A percentile compares a stretch with the other conserved stretches of the same genome.
These are phyloP conservation scores for Priceomyces fermenticarens DNA, from an alignment of 805 yeast genomes.

Conservation along the genomic window DNA sequence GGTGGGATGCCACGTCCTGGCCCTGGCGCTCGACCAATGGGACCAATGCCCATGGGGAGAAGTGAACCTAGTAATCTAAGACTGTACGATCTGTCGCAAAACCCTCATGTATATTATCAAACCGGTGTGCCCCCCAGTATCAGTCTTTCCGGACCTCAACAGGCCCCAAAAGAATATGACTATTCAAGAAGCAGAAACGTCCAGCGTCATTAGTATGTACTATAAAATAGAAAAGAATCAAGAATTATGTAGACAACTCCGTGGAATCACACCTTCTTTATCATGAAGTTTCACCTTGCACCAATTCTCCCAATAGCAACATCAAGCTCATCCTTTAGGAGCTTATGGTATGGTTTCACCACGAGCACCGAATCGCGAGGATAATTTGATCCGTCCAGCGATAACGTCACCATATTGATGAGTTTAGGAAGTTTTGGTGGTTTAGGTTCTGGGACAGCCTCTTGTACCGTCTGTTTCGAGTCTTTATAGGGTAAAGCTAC, in stretches of 20 bases:
- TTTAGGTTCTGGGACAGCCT: slow-evolving; percentile 6
- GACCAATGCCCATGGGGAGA: neutral
- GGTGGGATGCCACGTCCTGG: neutral
- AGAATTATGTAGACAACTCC: slow-evolving; percentile 17
- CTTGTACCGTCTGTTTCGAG: slow-evolving; percentile 2
- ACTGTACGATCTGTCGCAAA: slow-evolving; percentile 3
- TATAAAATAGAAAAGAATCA: no score
- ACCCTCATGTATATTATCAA: slow-evolving; percentile 8
- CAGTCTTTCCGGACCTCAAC: slow-evolving; percentile 2
- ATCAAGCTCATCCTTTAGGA: slow-evolving; percentile 32
- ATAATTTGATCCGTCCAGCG: slow-evolving; percentile 4
- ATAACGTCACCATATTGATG: slow-evolving; percentile 1
- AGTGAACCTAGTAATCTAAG: slow-evolving; percentile 1
- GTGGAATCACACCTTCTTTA: slow-evolving; percentile 33
- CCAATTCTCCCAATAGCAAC: slow-evolving; percentile 39
- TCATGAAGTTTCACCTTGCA: slow-evolving; percentile 22
- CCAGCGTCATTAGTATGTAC: no score
- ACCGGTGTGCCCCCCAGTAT: slow-evolving; percentile 10
- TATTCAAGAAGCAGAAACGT: no score
- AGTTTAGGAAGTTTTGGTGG: slow-evolving; percentile 14
- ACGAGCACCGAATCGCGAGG: slow-evolving; percentile 11
- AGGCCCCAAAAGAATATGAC: slow-evolving; percentile 2
- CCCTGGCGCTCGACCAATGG: neutral
- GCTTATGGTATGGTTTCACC: slow-evolving; percentile 22
- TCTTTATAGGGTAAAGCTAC: slow-evolving; percentile 3